phyloP scores from a whole-genome alignment of 116 monocot species.

The Papilionanthe hybrid region DNA sequence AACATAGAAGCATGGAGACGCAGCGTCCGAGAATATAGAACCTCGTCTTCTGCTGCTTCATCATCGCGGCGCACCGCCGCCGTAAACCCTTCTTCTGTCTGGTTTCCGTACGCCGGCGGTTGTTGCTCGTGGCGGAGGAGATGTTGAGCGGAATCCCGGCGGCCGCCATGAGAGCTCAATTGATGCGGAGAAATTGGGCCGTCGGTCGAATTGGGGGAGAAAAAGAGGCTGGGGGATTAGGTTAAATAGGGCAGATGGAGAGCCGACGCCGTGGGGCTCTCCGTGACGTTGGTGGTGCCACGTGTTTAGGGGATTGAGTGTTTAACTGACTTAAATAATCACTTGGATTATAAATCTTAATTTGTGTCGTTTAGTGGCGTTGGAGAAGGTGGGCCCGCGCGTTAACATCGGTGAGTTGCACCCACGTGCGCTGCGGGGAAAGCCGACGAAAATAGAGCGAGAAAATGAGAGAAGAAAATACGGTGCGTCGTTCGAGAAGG shows the following conservation, averaged over 20 bases:
- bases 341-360: background rate
- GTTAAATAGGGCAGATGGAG: background rate
- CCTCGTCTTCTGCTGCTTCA: conserved; percentile 41
- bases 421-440: background rate
- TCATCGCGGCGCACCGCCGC: conserved; percentile 19
- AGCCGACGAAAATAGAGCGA: background rate
- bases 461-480: background rate
- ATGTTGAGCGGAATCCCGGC: background rate
- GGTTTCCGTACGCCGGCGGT: background rate
- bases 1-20: conserved; percentile 40
- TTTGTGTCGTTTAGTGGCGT: background rate
- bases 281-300: background rate
- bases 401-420: background rate
- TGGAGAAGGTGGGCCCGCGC: background rate
- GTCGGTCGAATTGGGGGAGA: background rate
- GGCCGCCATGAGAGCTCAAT: background rate
- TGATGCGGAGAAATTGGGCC: background rate
- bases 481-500: too few relatives aligned
- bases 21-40: conserved; percentile 39
- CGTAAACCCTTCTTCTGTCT: conserved; percentile 8
- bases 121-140: background rate
- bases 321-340: background rate
- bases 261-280: background rate
- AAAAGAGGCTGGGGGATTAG: background rate
- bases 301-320: background rate